Evolutionary conservation across 2,329 filamentous ascomycete species (phyloP).

Genomic region (Pseudogymnoascus verrucosus): DNA sequence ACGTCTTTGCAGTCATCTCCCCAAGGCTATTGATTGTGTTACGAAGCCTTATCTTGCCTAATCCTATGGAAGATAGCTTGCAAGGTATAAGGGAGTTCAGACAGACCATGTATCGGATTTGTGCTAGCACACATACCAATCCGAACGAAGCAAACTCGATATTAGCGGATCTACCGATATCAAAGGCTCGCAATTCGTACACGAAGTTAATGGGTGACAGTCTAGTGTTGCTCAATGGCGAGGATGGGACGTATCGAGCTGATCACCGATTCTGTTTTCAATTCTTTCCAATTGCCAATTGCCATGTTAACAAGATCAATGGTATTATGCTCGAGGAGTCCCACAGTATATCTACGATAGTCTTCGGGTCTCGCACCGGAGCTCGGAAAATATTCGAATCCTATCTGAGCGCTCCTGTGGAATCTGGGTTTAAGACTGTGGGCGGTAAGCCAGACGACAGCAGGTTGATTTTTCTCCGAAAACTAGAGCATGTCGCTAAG

Average conservation of each 20-base stretch:
- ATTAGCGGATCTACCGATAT: conserved; percentile 25
- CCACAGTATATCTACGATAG: conserved; percentile 19
- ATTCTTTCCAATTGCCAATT: conserved; percentile 22
- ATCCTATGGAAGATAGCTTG: conserved; percentile 16
- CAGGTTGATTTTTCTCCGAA: neutral
- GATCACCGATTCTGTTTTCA: conserved; percentile 26
- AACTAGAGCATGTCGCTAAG: neutral
- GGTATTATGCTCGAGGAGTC: conserved; percentile 25
- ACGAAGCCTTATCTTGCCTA: conserved; percentile 18
- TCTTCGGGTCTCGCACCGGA: conserved; percentile 20
- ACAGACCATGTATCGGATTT: neutral
- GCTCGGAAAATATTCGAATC: neutral
- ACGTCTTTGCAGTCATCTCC: conserved; percentile 18
- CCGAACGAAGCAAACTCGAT: conserved; percentile 17
- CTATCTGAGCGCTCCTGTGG: neutral
- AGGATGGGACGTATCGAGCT: conserved; percentile 14
- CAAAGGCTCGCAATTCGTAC: conserved; percentile 25
- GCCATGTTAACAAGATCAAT: conserved; percentile 28
- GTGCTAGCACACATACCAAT: conserved; percentile 7
- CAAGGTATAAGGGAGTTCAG: neutral
- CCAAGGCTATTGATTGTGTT: conserved; percentile 22
- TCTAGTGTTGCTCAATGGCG: conserved; percentile 10
- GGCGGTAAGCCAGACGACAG: neutral
- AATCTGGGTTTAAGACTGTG: neutral
- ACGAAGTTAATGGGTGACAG: conserved; percentile 19